These are phyloP conservation scores for Sphagnum contortum DNA, from an alignment of 225 moss, liverwort and hornwort genomes.

Conservation along the genomic window DNA sequence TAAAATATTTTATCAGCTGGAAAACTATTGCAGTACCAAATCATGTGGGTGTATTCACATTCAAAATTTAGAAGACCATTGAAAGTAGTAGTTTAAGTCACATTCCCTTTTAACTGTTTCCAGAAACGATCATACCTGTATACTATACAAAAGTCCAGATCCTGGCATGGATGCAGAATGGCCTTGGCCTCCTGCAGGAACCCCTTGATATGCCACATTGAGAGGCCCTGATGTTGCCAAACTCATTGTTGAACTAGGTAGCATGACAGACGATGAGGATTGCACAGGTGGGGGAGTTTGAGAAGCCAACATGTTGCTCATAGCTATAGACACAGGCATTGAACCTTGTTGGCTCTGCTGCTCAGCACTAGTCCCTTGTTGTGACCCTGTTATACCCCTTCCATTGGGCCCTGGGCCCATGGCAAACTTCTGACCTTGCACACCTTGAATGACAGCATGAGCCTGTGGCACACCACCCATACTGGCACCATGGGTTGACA, in stretches of 20 bases:
- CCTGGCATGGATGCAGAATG: constrained; percentile 7
- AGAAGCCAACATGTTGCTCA: constrained; percentile 7
- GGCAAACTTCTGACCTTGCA: constrained; percentile 8
- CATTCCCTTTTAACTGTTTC: not conserved
- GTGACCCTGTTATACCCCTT: constrained; percentile 9
- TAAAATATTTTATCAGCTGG: no score
- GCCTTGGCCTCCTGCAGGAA: constrained; percentile 11
- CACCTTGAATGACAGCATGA: not conserved
- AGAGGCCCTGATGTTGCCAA: constrained; percentile 5
- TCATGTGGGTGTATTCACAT: no score
- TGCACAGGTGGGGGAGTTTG: constrained; percentile 12
- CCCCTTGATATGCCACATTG: constrained; percentile 9
- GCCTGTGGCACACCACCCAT: constrained; percentile 11
- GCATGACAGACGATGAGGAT: not conserved
- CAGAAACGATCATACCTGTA: constrained; percentile 11
- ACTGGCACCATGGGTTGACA: constrained; percentile 12
- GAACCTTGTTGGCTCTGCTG: constrained; percentile 2
- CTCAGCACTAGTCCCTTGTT: constrained; percentile 6
- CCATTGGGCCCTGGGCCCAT: constrained; percentile 17
- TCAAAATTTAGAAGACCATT: no score
- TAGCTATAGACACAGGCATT: constrained; percentile 10
- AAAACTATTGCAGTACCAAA: not conserved
- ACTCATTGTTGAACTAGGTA: constrained; percentile 9
- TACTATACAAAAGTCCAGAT: constrained; percentile 10
- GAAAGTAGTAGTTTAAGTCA: not conserved